A percentile compares a stretch with the other conserved stretches of the same genome.
These are phyloP conservation scores for Volvariella volvacea DNA, from an alignment of 1,284 basidiomycete genomes.

Conservation along the genomic window DNA sequence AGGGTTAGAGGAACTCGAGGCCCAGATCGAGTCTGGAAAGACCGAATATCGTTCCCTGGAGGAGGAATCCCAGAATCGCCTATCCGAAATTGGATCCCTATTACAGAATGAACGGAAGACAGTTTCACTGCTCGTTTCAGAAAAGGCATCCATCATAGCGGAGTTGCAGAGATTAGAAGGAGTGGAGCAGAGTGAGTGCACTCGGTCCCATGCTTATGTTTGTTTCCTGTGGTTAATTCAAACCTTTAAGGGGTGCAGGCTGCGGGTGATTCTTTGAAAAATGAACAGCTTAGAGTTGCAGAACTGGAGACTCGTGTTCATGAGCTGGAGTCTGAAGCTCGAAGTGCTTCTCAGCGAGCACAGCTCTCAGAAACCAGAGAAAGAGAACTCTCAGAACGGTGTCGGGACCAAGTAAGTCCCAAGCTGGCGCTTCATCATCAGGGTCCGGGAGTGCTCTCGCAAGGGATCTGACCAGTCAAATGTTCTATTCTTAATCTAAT, in stretches of 20 bases:
- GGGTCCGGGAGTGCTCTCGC: too few relatives aligned
- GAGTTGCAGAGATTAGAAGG: conserved; percentile 47
- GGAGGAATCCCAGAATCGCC: conserved; percentile 23
- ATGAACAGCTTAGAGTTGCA: conserved; percentile 33
- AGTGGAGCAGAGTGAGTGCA: conserved; percentile 40
- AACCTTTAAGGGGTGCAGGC: conserved; percentile 38
- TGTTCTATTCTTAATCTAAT: conserved; percentile 6
- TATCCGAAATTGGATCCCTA: conserved; percentile 24
- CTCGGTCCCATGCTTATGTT: background rate
- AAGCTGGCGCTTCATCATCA: conserved; percentile 1
- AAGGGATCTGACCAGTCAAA: too few relatives aligned
- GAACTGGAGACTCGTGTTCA: conserved; percentile 35
- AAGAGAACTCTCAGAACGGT: conserved; percentile 49
- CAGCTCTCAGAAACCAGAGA: conserved; percentile 40
- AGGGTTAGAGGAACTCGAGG: conserved; percentile 21
- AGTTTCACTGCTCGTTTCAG: conserved; percentile 61
- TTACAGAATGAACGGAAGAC: conserved; percentile 55
- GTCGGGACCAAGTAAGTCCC: conserved; percentile 51
- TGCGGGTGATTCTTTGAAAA: conserved; percentile 33
- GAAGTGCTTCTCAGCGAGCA: conserved; percentile 28
- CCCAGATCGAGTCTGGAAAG: conserved; percentile 20
- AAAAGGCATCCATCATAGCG: conserved; percentile 54
- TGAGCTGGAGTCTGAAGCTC: conserved; percentile 28
- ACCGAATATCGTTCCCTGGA: conserved; percentile 20
- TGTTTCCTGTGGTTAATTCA: conserved; percentile 5